Percentiles rank a stretch among this genome's conserved stretches.
Conservation (phyloP, 2,329 filamentous ascomycete genomes). For the Aspergillus texensis region DNA sequence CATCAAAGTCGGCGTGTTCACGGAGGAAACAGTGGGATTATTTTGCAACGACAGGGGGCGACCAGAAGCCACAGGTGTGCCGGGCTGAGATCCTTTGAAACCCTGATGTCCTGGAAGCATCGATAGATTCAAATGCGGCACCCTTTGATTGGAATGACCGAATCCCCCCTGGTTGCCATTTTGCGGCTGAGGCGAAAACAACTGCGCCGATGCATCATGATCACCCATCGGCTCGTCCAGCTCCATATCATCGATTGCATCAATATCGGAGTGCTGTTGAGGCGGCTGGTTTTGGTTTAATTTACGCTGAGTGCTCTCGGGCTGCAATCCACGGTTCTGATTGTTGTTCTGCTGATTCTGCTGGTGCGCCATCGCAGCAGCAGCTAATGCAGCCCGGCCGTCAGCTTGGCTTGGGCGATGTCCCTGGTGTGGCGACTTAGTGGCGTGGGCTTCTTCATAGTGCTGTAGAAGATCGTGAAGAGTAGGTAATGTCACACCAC, state of each 20-base stretch:
- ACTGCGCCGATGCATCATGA: slow-evolving; percentile 39
- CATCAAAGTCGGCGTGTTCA: slow-evolving; percentile 89
- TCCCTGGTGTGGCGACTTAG: slow-evolving; percentile 58
- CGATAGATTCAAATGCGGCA: slow-evolving; percentile 78
- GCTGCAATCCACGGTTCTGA: slow-evolving; percentile 38
- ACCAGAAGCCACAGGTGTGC: slow-evolving; percentile 76
- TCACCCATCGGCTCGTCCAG: slow-evolving; percentile 79
- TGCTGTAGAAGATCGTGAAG: slow-evolving; percentile 94
- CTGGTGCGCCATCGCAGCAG: slow-evolving; percentile 52
- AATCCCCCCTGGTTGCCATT: slow-evolving; percentile 67
- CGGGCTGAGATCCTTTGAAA: slow-evolving; percentile 80
- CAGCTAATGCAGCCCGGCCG: slow-evolving; percentile 54
- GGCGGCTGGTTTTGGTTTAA: slow-evolving; percentile 35
- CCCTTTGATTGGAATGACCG: slow-evolving; percentile 55
- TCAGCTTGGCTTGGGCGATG: slow-evolving; percentile 55
- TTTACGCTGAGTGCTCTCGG: slow-evolving; percentile 40
- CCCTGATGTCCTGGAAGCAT: slow-evolving; percentile 76
- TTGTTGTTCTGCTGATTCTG: slow-evolving; percentile 50
- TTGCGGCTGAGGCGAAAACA: slow-evolving; percentile 64
- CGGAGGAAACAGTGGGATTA: slow-evolving; percentile 94
- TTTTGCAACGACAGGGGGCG: slow-evolving; percentile 75
- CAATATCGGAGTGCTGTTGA: slow-evolving; percentile 63
- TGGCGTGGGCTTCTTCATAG: slow-evolving; percentile 92
- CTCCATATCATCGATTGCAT: slow-evolving; percentile 91
- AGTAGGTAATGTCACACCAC: slow-evolving; percentile 83